Conservation (phyloP, 2,329 filamentous ascomycete genomes). For the Trichoderma gracile region DNA sequence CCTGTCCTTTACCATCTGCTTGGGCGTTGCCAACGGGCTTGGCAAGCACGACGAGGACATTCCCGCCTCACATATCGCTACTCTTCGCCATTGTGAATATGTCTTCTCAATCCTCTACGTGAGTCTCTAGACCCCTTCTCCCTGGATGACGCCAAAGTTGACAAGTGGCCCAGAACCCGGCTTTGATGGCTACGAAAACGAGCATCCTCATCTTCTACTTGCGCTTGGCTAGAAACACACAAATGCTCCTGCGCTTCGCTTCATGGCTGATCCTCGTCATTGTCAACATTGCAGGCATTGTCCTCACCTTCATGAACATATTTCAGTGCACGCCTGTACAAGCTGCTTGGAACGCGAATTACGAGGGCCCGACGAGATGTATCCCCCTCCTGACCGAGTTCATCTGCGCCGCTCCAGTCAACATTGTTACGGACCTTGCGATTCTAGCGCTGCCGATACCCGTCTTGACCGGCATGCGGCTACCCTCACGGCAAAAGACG, state of each 20-base stretch:
- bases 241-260: conserved; percentile 74
- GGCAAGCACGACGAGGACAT: conserved; percentile 68
- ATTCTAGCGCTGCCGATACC: conserved; percentile 87
- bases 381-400: conserved; percentile 63
- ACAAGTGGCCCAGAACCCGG: conserved; percentile 66
- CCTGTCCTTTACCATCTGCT: conserved; percentile 65
- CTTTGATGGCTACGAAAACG: conserved; percentile 86
- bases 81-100: conserved; percentile 62
- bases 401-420: conserved; percentile 79
- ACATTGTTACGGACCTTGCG: conserved; percentile 86
- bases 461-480: conserved; percentile 79
- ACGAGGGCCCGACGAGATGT: conserved; percentile 44
- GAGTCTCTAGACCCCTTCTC: conserved; percentile 31
- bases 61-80: conserved; percentile 46
- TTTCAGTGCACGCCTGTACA: conserved; percentile 78
- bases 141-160: background rate
- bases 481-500: conserved; percentile 83
- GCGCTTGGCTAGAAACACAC: conserved; percentile 73
- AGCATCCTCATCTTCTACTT: conserved; percentile 93
- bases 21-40: conserved; percentile 63
- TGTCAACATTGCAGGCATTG: conserved; percentile 75
- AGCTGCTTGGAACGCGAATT: conserved; percentile 62
- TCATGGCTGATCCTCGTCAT: conserved; percentile 77
- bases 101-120: conserved; percentile 65
- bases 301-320: conserved; percentile 82